Base-by-base conservation (phyloP, 2,329 filamentous ascomycete genomes). In the Botrytis fragariae region DNA sequence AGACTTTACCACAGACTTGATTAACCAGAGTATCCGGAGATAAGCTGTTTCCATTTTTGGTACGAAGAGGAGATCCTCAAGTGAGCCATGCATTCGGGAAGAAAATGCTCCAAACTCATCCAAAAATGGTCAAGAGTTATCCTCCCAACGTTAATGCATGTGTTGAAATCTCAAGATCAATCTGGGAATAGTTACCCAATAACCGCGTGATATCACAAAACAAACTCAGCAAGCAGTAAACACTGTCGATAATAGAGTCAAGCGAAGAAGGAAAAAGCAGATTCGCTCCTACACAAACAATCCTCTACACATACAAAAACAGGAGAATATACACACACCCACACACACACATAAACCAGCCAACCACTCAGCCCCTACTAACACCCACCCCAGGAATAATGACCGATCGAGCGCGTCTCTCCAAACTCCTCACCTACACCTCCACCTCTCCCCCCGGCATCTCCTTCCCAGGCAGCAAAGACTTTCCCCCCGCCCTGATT, bases 401-500 rank as follows among this genome's bases (percentile, higher is more conserved):
- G 89, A 86, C 85, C 14, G 91, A 95, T 78, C 93, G 96, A 18
- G 95, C 95, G 0, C 85, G 88, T 8, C 85, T 91, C 54, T 92
- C 91, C 0, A 93, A 91, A 78, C 84, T 92, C 18, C 76, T 86
- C 22, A 88, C 89, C 0, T 93, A 87, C 82, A 87, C 86, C 0
- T 81, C 84, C 2, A 87, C 86, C 0, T 81, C 84, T 2, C 85
- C 86, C 20, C 84, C 87, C 0, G 91, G 90, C 0, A 82, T 84
- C 0, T 83, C 86, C 0, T 97, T 98, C 79, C 80, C 97, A 0
- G 93, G 94, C 4, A 94, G 92, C 73, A 84, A 83, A 57, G 92
- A 95, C 79, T 97, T 98, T 78, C 95, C 95, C 0, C 81, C 83
- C 0, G 86, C 89, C 0, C 86, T 98, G 10, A 83, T 95, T 1